Base-by-base conservation (phyloP, 108 stramenopile genomes). In the Nitzschia sp. region DNA sequence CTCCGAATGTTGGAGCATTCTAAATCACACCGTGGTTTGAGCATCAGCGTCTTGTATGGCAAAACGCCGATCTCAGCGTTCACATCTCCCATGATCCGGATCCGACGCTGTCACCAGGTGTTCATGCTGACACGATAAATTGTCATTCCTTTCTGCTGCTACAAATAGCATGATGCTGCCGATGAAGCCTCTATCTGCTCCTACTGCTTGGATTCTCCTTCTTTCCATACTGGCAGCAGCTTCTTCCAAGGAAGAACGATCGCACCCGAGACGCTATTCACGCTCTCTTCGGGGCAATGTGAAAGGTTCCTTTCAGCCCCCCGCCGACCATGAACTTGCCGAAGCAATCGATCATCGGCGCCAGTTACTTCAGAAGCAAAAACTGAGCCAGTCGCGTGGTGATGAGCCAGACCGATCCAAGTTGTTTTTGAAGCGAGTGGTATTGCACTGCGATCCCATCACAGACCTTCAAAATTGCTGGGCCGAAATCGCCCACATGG, bases 371-470 rank as follows among this genome's bases (percentile, higher is more conserved):
- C 38, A 6, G 13, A 42, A 42, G 38, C 38, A 42, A 42, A 13
- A 42, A 13, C 38, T 42, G 38, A 42, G 13, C 6, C 38, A 42
- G 38, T 9, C 38, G 9, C 38, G 13, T 42, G 38, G 38, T 13
- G 38, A 42, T 13, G 9, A 42, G 13, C 38, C 38, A 42, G 38
- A 42, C 38, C 38, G 38, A 42, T 42, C 38, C 38, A 42, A 42
- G 21, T 51, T 51, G 19, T 27, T 62, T 45, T 25, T 45, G 9
- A 42, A 46, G 24, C 61, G 61, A 0, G 25, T 62, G 24, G 42
- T 62, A n/a, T 13, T 62, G 1, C 25, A 46, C 18, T 62, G 61
- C 46, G 61, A 46, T 62, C 36, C 24, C 24, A 34, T 34, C 24
- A 9, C 15, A 2, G 38, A 38, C 1, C 26, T 62, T 36, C 23